A percentile compares a stretch with the other conserved stretches of the same genome.
phyloP scores from a whole-genome alignment of 2,329 filamentous ascomycete genomes.

The Escovopsis weberi region DNA sequence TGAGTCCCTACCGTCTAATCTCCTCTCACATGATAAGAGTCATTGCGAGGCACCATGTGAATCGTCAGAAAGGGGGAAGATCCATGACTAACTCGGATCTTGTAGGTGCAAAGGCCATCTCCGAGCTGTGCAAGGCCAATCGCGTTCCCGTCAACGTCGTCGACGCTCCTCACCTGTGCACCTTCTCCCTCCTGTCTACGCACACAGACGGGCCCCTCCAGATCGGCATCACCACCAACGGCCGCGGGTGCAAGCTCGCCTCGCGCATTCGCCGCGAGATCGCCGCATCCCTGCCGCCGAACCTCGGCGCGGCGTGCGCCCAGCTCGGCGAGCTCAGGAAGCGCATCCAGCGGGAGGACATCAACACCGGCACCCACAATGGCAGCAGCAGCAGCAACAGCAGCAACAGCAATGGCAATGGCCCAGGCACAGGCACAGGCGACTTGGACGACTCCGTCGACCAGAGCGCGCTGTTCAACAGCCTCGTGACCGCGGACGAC shows the following conservation, averaged over 20 bases:
- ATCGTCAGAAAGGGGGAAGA: no score
- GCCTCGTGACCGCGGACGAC: slow-evolving; percentile 61
- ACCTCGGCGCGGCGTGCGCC: slow-evolving; percentile 63
- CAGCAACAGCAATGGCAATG: no score
- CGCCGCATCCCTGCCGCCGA: slow-evolving; percentile 58
- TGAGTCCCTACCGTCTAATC: no score
- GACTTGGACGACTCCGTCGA: slow-evolving; percentile 47
- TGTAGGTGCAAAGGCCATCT: slow-evolving; percentile 26
- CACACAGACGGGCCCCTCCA: slow-evolving; percentile 84
- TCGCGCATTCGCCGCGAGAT: slow-evolving; percentile 82
- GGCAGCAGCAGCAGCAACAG: no score
- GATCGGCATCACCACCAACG: slow-evolving; percentile 90
- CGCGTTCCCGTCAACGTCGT: slow-evolving; percentile 89
- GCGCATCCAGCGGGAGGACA: slow-evolving; percentile 61
- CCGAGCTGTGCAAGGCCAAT: slow-evolving; percentile 57
- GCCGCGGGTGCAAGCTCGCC: slow-evolving; percentile 84
- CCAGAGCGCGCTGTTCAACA: slow-evolving; percentile 75
- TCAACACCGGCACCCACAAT: no score
- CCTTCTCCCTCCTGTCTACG: slow-evolving; percentile 79
- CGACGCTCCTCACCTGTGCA: slow-evolving; percentile 74
- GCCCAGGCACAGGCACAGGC: slow-evolving; percentile 16
- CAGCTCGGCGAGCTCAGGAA: slow-evolving; percentile 60
- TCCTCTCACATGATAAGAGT: no score
- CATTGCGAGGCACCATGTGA: no score
- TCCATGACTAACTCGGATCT: no score